Percentiles rank a stretch among this genome's conserved stretches.
Evolutionary conservation across 2,329 filamentous ascomycete genomes (phyloP).

Genomic region (Colletotrichum filicis): DNA sequence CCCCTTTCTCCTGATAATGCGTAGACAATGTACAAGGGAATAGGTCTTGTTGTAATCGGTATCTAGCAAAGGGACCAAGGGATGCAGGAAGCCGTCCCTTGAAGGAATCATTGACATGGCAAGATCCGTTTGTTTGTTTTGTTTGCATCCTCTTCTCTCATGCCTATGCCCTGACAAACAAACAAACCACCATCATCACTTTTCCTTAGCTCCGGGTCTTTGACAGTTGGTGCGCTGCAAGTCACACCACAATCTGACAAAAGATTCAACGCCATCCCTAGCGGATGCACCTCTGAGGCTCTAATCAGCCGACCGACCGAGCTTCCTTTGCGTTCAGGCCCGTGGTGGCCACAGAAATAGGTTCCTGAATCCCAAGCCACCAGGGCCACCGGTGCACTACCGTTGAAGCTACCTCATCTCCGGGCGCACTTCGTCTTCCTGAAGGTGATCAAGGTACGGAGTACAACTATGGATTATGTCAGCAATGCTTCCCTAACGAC

Average conservation of each 20-base stretch:
- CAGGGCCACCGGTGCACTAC: neutral
- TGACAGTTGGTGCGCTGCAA: neutral
- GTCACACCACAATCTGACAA: neutral
- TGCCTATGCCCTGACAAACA: neutral
- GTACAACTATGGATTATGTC: neutral
- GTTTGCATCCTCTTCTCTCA: neutral
- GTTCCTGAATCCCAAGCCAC: neutral
- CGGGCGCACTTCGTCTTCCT: neutral
- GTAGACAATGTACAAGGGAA: neutral
- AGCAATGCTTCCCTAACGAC: neutral
- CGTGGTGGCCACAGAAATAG: neutral
- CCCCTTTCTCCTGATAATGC: neutral
- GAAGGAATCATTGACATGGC: neutral
- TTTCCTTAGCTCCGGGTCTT: neutral
- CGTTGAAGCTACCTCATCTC: neutral
- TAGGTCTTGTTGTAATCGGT: too few species aligned
- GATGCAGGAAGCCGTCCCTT: neutral
- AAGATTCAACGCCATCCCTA: neutral
- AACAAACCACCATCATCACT: neutral
- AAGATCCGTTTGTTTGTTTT: neutral
- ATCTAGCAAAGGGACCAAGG: neutral
- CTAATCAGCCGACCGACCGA: neutral
- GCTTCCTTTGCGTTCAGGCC: neutral
- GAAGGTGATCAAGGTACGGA: too few species aligned
- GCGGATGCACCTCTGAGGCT: neutral